Conservation (phyloP, 805 yeast species). For the Ogataea ramenticola region DNA sequence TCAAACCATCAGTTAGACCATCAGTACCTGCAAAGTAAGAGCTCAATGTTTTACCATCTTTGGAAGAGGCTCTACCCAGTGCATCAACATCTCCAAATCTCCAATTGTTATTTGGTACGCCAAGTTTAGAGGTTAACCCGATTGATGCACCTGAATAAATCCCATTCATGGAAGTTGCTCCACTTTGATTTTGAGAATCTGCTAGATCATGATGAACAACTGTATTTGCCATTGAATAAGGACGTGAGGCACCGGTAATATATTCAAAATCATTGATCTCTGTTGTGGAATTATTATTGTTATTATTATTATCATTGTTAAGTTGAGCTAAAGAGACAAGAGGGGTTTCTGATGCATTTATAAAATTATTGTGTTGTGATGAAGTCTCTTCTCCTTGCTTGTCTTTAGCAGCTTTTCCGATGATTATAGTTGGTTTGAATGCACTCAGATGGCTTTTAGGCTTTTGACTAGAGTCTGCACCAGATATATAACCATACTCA, state of each 20-base stretch:
- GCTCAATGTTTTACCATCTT: neutral
- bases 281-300: too few species aligned
- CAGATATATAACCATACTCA: constrained; percentile 16
- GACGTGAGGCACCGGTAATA: neutral
- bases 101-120: constrained; percentile 11
- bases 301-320: neutral
- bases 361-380: neutral
- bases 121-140: constrained; percentile 14
- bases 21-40: neutral
- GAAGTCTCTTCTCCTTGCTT: neutral
- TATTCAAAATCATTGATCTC: neutral
- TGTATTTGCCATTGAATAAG: constrained; percentile 1
- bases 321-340: neutral
- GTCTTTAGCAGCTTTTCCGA: neutral
- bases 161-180: neutral
- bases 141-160: constrained; percentile 12
- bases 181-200: neutral
- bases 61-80: neutral
- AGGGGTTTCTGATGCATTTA: neutral
- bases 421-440: neutral
- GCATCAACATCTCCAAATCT: constrained; percentile 14
- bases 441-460: constrained; percentile 1
- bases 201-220: neutral
- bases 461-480: constrained; percentile 3
- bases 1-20: neutral